These are phyloP conservation scores for Tetracentron sinense DNA, from an alignment of 164 flowering plant species.

Conservation along the genomic window DNA sequence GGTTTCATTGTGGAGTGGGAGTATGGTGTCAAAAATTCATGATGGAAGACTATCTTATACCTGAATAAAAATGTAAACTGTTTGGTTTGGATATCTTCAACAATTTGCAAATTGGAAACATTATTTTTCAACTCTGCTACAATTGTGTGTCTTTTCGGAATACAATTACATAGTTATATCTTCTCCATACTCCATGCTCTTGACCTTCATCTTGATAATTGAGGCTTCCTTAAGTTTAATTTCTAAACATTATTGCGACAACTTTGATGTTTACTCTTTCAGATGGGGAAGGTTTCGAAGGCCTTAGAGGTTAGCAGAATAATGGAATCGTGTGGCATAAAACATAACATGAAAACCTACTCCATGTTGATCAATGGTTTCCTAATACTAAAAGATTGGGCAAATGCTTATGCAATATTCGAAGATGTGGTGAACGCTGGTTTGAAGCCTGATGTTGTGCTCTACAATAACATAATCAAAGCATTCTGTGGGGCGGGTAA, in stretches of 20 bases:
- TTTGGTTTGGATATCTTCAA: too few relatives aligned
- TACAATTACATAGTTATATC: background rate
- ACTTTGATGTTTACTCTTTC: slow-evolving; percentile 22
- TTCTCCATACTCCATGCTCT: background rate
- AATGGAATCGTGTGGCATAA: slow-evolving; percentile 76
- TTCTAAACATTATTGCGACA: background rate
- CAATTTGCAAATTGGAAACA: too few relatives aligned
- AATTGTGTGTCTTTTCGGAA: background rate
- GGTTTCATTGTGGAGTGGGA: too few relatives aligned
- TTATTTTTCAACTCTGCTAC: background rate
- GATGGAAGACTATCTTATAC: too few relatives aligned
- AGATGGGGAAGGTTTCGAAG: slow-evolving; percentile 82
- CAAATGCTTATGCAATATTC: slow-evolving; percentile 89
- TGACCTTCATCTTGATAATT: background rate
- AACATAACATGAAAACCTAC: slow-evolving; percentile 91
- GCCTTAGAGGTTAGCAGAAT: slow-evolving; percentile 76
- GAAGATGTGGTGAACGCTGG: slow-evolving; percentile 82
- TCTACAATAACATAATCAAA: slow-evolving; percentile 79
- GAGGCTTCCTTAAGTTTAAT: background rate
- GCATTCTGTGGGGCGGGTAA: slow-evolving; percentile 98
- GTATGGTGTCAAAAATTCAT: too few relatives aligned
- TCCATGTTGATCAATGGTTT: slow-evolving; percentile 95
- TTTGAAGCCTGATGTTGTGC: slow-evolving; percentile 84
- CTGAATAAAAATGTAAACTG: too few relatives aligned
- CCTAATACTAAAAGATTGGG: slow-evolving; percentile 81